phyloP scores from a whole-genome alignment of 73 alveolate species.

The Paraurostyla sp. region DNA sequence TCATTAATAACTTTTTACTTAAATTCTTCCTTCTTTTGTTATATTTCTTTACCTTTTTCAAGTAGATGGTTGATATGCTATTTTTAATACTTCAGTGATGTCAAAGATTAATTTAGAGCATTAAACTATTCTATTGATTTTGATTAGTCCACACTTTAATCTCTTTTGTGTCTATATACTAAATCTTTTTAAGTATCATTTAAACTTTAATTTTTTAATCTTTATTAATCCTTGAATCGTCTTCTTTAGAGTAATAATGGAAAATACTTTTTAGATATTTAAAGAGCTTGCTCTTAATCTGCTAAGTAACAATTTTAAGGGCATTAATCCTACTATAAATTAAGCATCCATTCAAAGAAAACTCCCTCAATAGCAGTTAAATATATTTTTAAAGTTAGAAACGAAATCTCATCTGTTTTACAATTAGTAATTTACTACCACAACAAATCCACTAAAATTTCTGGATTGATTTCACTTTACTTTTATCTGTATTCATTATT shows the following conservation, averaged over 20 bases:
- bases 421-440: not conserved
- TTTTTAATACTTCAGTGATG: not conserved
- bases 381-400: not conserved
- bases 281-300: slow-evolving; percentile 34
- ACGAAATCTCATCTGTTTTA: not conserved
- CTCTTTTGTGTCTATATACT: too few relatives aligned
- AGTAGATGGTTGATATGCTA: not conserved
- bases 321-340: not conserved
- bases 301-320: not conserved
- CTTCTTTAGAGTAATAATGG: not conserved
- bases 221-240: not conserved
- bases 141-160: not conserved
- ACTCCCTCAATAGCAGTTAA: slow-evolving; percentile 39
- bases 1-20: not conserved
- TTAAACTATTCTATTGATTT: not conserved
- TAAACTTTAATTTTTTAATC: not conserved
- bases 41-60: not conserved
- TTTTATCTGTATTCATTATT: not conserved
- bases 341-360: slow-evolving; percentile 17
- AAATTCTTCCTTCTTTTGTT: not conserved
- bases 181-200: too few relatives aligned
- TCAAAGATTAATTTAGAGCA: not conserved
- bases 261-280: not conserved
- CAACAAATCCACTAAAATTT: not conserved
- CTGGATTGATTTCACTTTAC: not conserved